These are phyloP conservation scores for Pichia sp. DNA, from an alignment of 1,139 yeast species.

Conservation along the genomic window DNA sequence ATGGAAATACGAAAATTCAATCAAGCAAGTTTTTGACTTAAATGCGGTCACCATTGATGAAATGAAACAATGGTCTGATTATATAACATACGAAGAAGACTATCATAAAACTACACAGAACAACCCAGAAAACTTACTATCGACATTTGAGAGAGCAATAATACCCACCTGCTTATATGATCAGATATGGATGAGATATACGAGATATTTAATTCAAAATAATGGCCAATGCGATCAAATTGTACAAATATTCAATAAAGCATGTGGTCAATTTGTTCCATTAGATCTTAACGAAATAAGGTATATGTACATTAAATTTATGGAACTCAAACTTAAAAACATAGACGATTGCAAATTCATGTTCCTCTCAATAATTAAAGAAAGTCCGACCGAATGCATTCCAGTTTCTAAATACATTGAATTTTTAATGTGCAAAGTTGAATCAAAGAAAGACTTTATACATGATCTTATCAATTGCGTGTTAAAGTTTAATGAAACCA, in stretches of 20 bases:
- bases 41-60: constrained; percentile 38
- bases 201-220: constrained; percentile 40
- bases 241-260: constrained; percentile 39
- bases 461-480: constrained; percentile 18
- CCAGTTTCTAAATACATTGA: constrained; percentile 23
- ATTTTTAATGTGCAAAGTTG: constrained; percentile 14
- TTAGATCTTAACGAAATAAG: constrained; percentile 39
- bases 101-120: constrained; percentile 47
- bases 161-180: constrained; percentile 54
- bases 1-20: constrained; percentile 61
- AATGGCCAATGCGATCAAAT: constrained; percentile 28
- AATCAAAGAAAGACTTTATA: constrained; percentile 1
- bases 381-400: constrained; percentile 19
- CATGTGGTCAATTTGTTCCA: constrained; percentile 47
- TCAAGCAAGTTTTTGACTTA: constrained; percentile 47
- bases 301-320: constrained; percentile 41
- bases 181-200: constrained; percentile 57
- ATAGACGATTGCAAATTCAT: constrained; percentile 21
- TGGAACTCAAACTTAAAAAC: constrained; percentile 26
- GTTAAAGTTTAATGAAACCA: constrained; percentile 14
- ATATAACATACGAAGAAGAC: constrained; percentile 46
- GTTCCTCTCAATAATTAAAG: constrained; percentile 18
- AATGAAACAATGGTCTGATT: constrained; percentile 47
- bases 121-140: constrained; percentile 28
- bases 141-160: constrained; percentile 60